A percentile compares a stretch with the other conserved stretches of the same genome.
Evolutionary conservation across 2,329 filamentous ascomycete species (phyloP).

Genomic region (Ramularia collo-cygni): DNA sequence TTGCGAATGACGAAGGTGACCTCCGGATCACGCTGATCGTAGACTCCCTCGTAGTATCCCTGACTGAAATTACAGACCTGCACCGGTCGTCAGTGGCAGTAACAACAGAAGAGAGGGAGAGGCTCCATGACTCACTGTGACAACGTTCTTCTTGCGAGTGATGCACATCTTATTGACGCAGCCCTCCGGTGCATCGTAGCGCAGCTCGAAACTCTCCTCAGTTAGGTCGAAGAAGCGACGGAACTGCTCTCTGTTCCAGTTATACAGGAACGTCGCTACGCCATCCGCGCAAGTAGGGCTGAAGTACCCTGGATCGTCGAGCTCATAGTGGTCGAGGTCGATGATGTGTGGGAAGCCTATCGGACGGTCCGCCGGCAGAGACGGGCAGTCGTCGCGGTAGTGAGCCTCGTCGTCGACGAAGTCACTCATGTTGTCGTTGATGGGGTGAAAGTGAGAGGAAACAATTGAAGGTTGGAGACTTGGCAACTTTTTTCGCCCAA

Average conservation of each 20-base stretch:
- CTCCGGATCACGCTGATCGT: no score
- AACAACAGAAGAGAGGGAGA: no score
- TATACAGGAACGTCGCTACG: conserved; percentile 4
- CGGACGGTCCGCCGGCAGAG: conserved; percentile 1
- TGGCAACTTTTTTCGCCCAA: no score
- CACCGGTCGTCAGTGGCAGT: no score
- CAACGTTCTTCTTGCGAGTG: neutral
- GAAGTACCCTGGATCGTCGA: neutral
- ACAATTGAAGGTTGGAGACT: no score
- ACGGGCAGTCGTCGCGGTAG: conserved; percentile 1
- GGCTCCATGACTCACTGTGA: conserved; percentile 5
- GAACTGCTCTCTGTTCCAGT: conserved; percentile 1
- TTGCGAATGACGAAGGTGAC: no score
- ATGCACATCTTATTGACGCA: conserved; percentile 4
- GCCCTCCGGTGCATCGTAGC: conserved; percentile 3
- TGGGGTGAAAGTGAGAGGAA: no score
- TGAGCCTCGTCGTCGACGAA: no score
- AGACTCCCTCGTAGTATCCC: no score
- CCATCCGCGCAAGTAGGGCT: neutral
- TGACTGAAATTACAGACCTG: no score
- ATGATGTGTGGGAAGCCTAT: conserved; percentile 5
- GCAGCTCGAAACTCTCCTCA: conserved; percentile 2
- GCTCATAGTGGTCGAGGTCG: neutral
- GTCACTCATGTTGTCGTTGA: no score
- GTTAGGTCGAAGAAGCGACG: conserved; percentile 3